These are phyloP conservation scores for Vaccinium myrtillus DNA, from an alignment of 148 eudicot species.

Conservation along the genomic window DNA sequence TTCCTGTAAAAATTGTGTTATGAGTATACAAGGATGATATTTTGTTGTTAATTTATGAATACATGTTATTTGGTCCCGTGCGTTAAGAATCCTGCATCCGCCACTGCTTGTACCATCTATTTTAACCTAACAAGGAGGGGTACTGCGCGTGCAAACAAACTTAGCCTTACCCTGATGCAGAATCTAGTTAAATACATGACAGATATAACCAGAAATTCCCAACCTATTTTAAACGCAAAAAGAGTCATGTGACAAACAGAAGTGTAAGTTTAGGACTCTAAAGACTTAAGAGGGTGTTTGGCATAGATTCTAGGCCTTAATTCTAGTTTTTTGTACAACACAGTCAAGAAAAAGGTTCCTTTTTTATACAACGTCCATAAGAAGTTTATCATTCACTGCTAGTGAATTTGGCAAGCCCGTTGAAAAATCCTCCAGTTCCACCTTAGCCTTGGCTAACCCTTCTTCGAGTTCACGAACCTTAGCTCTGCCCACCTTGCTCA, in stretches of 20 bases:
- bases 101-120: neutral
- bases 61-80: too few species aligned
- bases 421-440: neutral
- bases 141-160: neutral
- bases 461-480: conserved; percentile 14
- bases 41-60: too few species aligned
- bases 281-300: neutral
- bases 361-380: neutral
- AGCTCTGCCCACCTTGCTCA: neutral
- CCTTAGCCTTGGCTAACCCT: neutral
- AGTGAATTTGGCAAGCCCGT: conserved; percentile 1
- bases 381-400: neutral
- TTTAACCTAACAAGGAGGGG: neutral
- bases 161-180: neutral
- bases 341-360: neutral
- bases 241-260: neutral
- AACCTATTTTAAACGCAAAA: neutral
- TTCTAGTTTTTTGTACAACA: neutral
- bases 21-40: too few species aligned
- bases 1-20: too few species aligned
- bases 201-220: neutral
- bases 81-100: too few species aligned
- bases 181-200: neutral
- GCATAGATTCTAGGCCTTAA: too few species aligned
- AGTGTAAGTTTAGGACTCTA: neutral